phyloP scores from a whole-genome alignment of 306 rosid genomes.

The Parietaria judaica region DNA sequence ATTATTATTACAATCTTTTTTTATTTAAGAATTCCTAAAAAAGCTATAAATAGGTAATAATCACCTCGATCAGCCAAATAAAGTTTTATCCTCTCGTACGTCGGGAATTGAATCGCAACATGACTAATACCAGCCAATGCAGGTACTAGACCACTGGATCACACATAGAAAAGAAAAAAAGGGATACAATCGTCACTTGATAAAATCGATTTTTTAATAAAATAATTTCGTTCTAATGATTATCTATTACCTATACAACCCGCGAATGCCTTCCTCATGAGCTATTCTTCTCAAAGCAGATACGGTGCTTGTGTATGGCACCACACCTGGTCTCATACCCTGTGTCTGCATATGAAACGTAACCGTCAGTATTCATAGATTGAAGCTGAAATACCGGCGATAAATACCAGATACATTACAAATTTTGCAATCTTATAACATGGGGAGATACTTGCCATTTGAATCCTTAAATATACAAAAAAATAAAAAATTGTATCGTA shows the following conservation, averaged over 20 bases:
- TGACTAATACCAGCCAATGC: constrained; percentile 89
- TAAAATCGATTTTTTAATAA: constrained; percentile 9
- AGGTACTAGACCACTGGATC: constrained; percentile 76
- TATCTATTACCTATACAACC: constrained; percentile 64
- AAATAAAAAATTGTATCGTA: not conserved
- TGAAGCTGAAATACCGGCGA: no score
- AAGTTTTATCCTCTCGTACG: constrained; percentile 61
- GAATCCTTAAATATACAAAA: not conserved
- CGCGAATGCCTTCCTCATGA: constrained; percentile 86
- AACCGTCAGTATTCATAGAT: constrained; percentile 2
- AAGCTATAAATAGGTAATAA: constrained; percentile 10
- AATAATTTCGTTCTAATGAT: not conserved
- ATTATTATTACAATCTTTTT: not conserved
- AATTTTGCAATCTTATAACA: no score
- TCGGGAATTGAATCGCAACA: constrained; percentile 83
- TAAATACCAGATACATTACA: no score
- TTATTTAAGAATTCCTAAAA: not conserved
- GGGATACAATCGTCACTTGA: not conserved
- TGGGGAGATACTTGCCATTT: not conserved
- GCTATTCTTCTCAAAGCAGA: constrained; percentile 86
- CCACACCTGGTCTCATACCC: constrained; percentile 67
- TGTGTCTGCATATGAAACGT: constrained; percentile 53
- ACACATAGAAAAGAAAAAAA: constrained; percentile 15
- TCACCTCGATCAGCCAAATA: constrained; percentile 67
- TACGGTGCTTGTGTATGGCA: constrained; percentile 59